Evolutionary conservation across 495 filamentous ascomycete genomes (phyloP).

Genomic region (Geoglossum glabrum): DNA sequence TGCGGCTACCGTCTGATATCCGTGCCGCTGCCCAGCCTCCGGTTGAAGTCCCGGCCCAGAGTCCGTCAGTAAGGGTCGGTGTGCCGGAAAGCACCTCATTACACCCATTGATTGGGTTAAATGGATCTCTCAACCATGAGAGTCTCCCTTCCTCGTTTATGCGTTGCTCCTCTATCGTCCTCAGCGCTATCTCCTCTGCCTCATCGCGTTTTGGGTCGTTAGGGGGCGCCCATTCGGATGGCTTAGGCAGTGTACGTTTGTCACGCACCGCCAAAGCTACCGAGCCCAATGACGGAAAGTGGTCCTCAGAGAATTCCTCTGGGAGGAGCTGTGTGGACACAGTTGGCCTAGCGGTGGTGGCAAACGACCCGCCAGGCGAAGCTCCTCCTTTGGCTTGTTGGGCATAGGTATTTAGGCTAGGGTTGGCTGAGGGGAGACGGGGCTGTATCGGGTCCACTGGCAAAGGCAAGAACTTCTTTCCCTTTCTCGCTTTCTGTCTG

Average conservation of each 20-base stretch:
- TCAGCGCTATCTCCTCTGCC: not conserved
- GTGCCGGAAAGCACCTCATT: not conserved
- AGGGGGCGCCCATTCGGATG: not conserved
- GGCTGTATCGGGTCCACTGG: not conserved
- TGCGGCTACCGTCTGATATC: not conserved
- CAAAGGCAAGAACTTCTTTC: not conserved
- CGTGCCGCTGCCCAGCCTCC: not conserved
- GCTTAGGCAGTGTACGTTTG: not conserved
- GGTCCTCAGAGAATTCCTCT: not conserved
- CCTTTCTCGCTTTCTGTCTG: not conserved
- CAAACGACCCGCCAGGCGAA: not conserved
- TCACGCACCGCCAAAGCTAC: not conserved
- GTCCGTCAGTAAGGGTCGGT: not conserved
- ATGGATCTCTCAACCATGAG: not conserved
- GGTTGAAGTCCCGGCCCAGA: not conserved
- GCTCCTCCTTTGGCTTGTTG: not conserved
- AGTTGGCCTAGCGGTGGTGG: not conserved
- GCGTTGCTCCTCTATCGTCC: not conserved
- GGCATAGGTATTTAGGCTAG: not conserved
- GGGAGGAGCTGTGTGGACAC: not conserved
- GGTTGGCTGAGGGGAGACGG: not conserved
- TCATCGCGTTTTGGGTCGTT: not conserved
- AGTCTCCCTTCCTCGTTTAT: not conserved
- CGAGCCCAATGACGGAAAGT: not conserved
- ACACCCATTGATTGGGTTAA: not conserved